Conservation (phyloP, 352 stramenopile genomes). For the Nothophytophthora sp. region DNA sequence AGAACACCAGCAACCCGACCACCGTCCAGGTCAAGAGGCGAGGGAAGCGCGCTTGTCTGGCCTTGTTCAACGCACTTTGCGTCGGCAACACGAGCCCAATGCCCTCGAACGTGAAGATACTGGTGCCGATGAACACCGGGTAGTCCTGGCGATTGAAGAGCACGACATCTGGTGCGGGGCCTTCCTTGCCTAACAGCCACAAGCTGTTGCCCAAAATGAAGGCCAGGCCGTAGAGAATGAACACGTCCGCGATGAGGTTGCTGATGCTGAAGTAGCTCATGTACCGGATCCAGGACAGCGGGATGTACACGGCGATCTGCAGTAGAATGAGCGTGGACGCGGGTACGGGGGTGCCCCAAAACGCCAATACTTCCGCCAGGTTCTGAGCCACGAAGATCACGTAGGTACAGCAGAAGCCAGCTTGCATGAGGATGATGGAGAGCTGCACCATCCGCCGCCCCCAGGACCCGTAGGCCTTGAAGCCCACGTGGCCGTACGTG, state of each 20-base stretch:
- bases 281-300: conserved; percentile 84
- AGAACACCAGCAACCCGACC: conserved; percentile 74
- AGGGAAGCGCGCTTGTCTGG: conserved; percentile 67
- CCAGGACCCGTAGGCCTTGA: conserved; percentile 64
- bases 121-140: conserved; percentile 77
- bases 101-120: conserved; percentile 83
- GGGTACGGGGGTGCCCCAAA: conserved; percentile 40
- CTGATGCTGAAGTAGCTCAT: conserved; percentile 88
- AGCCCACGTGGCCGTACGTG: conserved; percentile 80
- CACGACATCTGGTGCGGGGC: conserved; percentile 44
- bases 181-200: conserved; percentile 46
- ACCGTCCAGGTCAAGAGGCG: conserved; percentile 62
- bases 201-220: conserved; percentile 83
- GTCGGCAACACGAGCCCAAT: conserved; percentile 82
- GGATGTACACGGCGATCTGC: conserved; percentile 76
- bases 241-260: conserved; percentile 82
- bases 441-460: conserved; percentile 75
- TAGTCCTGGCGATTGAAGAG: conserved; percentile 79
- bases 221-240: conserved; percentile 80
- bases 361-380: conserved; percentile 69
- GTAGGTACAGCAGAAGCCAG: conserved; percentile 86
- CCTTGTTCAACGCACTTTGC: conserved; percentile 62
- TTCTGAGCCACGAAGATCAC: conserved; percentile 86
- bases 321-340: conserved; percentile 68
- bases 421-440: conserved; percentile 85